These are phyloP conservation scores for Microsporum ferrugineum DNA, from an alignment of 2,329 filamentous ascomycete species.

Conservation along the genomic window DNA sequence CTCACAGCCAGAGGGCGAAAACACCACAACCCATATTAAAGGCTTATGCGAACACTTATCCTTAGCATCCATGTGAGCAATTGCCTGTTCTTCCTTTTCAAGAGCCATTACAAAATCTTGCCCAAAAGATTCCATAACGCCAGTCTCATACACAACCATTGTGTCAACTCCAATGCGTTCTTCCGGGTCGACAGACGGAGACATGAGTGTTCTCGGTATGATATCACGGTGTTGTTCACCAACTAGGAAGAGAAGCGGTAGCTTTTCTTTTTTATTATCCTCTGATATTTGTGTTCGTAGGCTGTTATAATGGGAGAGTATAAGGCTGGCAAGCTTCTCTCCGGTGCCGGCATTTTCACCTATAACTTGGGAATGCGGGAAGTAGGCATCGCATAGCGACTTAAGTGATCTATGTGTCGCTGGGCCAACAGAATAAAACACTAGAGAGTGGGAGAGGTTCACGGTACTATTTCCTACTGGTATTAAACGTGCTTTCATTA, in stretches of 20 bases:
- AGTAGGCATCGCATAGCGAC: slow-evolving; percentile 33
- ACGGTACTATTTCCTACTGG: slow-evolving; percentile 2
- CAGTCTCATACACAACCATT: slow-evolving; percentile 75
- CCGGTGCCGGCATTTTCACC: slow-evolving; percentile 79
- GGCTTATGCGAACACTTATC: background rate
- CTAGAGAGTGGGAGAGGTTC: slow-evolving; percentile 19
- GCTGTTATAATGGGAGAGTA: slow-evolving; percentile 61
- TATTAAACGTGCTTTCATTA: background rate
- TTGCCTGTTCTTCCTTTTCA: slow-evolving; percentile 16
- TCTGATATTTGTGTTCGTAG: slow-evolving; percentile 13
- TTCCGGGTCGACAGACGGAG: slow-evolving; percentile 37
- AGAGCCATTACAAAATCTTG: slow-evolving; percentile 50
- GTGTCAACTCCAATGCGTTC: slow-evolving; percentile 60
- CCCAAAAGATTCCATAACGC: slow-evolving; percentile 67
- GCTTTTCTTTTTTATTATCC: slow-evolving; percentile 23
- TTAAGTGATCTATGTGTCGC: slow-evolving; percentile 54
- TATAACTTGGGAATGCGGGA: slow-evolving; percentile 50
- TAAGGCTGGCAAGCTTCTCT: slow-evolving; percentile 63
- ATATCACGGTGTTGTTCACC: slow-evolving; percentile 83
- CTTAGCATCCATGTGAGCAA: background rate
- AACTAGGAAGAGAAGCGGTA: slow-evolving; percentile 70
- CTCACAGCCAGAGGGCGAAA: slow-evolving; percentile 51
- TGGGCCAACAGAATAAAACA: slow-evolving; percentile 40
- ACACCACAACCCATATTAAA: slow-evolving; percentile 36
- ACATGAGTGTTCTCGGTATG: slow-evolving; percentile 70